Percentiles rank a stretch among this genome's conserved stretches.
Conservation (phyloP, 495 filamentous ascomycete genomes). For the Aspergillus indologenus region DNA sequence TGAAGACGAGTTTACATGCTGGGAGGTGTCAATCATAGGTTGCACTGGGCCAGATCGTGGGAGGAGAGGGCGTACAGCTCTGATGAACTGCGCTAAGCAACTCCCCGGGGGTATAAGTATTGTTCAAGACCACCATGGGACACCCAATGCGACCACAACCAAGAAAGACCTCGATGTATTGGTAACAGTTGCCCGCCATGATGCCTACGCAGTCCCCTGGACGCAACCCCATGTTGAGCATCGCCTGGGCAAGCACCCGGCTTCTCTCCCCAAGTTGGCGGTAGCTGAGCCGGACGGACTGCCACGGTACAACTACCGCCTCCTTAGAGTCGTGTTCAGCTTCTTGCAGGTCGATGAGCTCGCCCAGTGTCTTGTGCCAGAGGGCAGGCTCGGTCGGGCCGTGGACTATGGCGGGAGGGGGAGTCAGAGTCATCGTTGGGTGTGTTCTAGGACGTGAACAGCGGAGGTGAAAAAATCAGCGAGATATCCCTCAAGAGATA, state of each 20-base stretch:
- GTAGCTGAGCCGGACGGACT: constrained; percentile 20
- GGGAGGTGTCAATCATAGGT: not conserved
- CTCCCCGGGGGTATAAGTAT: constrained; percentile 25
- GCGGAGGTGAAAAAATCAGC: too few species aligned
- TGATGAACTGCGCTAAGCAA: constrained; percentile 17
- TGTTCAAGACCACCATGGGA: constrained; percentile 27
- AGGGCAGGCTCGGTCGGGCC: constrained; percentile 17
- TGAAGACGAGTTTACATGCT: constrained; percentile 23
- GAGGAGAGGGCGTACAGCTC: constrained; percentile 14
- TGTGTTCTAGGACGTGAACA: too few species aligned
- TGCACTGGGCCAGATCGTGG: not conserved
- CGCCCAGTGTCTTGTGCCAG: constrained; percentile 17
- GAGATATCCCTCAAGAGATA: too few species aligned
- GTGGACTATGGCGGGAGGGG: constrained; percentile 15
- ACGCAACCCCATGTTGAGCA: constrained; percentile 21
- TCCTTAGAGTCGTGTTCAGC: constrained; percentile 4
- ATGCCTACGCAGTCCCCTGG: constrained; percentile 26
- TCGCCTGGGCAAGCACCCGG: constrained; percentile 16
- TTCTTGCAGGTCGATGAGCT: constrained; percentile 23
- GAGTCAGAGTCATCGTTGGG: constrained; percentile 7
- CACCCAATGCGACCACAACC: constrained; percentile 24
- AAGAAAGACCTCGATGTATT: constrained; percentile 28
- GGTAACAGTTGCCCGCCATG: constrained; percentile 26
- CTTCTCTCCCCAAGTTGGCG: constrained; percentile 19
- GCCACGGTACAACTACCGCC: constrained; percentile 25